phyloP scores from a whole-genome alignment of 2,329 filamentous ascomycete species.

The Epichloe brachyelytri region DNA sequence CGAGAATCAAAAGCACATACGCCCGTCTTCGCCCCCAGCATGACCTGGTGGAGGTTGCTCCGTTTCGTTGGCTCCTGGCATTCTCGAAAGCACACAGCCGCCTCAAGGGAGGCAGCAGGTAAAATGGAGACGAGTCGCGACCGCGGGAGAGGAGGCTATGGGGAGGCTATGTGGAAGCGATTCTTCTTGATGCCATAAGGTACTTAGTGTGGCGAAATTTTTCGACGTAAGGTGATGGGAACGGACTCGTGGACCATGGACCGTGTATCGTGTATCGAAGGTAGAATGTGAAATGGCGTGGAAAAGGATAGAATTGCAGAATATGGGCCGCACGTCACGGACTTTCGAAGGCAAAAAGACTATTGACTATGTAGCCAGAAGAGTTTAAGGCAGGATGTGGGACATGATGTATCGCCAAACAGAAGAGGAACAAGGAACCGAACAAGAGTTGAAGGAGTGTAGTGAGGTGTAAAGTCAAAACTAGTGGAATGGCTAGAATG shows the following conservation, averaged over 20 bases:
- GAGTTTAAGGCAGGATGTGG: not conserved
- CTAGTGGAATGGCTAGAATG: not conserved
- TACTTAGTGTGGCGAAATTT: not conserved
- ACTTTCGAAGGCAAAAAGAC: not conserved
- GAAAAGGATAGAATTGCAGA: not conserved
- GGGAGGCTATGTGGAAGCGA: conserved; percentile 6
- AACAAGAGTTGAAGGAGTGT: not conserved
- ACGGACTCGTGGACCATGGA: not conserved
- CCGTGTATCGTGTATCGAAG: not conserved
- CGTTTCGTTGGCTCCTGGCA: conserved; percentile 11
- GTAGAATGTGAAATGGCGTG: not conserved
- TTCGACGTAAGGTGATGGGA: not conserved
- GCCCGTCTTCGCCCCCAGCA: conserved; percentile 21
- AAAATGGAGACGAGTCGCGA: conserved; percentile 1
- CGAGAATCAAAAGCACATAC: conserved; percentile 17
- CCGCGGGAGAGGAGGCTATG: not conserved
- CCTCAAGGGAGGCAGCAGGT: conserved; percentile 8
- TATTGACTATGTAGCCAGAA: not conserved
- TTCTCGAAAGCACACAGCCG: conserved; percentile 10
- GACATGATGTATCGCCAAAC: not conserved
- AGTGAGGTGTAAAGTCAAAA: not conserved
- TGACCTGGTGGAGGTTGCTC: conserved; percentile 10
- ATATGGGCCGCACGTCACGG: not conserved
- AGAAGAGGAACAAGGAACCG: not conserved
- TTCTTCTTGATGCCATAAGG: conserved; percentile 1